A percentile compares a stretch with the other conserved stretches of the same genome.
phyloP scores from a whole-genome alignment of 2,329 filamentous ascomycete genomes.

The Seiridium unicorne region DNA sequence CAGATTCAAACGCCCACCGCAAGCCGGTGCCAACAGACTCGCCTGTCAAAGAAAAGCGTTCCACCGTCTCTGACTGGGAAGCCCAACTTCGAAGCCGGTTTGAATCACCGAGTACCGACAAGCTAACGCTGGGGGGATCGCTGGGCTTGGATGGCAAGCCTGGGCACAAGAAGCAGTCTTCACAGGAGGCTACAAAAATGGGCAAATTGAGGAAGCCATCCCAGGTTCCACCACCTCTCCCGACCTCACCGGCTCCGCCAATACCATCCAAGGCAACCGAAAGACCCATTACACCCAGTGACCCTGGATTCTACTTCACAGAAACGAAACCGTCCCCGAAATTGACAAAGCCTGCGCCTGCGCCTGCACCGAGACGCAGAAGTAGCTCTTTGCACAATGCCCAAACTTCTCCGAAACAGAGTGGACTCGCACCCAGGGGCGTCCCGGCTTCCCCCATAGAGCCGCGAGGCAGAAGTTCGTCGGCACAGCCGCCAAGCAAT shows the following conservation, averaged over 20 bases:
- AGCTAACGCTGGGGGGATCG: not conserved
- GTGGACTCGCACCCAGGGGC: conserved; percentile 14
- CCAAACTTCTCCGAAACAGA: conserved; percentile 14
- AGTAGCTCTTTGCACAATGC: conserved; percentile 23
- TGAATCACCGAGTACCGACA: not conserved
- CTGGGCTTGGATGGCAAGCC: not conserved
- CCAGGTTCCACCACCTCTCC: conserved; percentile 14
- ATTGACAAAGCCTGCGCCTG: conserved; percentile 19
- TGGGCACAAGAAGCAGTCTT: conserved; percentile 13
- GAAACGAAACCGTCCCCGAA: conserved; percentile 23
- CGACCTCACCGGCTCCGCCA: conserved; percentile 9
- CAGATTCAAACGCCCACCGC: conserved; percentile 22
- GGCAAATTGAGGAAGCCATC: not conserved
- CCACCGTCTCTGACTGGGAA: conserved; percentile 3
- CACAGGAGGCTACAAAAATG: conserved; percentile 10
- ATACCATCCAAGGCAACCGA: not conserved
- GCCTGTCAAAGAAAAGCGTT: conserved; percentile 6
- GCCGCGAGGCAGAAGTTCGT: conserved; percentile 43
- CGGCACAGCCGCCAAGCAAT: conserved; percentile 40
- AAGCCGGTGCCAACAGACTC: conserved; percentile 24
- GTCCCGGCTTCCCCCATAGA: conserved; percentile 29
- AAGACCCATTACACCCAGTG: conserved; percentile 14
- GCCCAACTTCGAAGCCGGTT: conserved; percentile 1
- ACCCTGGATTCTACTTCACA: conserved; percentile 18
- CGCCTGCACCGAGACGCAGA: conserved; percentile 17